These are phyloP conservation scores for Begonia masoniana DNA, from an alignment of 306 rosid genomes.

Conservation along the genomic window DNA sequence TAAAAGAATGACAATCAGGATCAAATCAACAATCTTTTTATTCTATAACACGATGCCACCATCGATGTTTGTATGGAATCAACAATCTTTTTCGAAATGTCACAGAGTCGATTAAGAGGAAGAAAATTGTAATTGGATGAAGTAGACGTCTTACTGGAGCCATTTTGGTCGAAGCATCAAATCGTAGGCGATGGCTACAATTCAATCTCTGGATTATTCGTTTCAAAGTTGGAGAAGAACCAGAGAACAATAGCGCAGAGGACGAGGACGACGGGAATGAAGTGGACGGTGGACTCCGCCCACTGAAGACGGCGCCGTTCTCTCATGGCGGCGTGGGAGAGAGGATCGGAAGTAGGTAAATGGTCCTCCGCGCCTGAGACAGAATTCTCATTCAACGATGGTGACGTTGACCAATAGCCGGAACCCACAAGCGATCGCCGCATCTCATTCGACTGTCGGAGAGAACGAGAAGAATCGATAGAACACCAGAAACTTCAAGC, in stretches of 20 bases:
- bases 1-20: too few species aligned
- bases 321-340: constrained; percentile 47
- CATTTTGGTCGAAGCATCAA: too few species aligned
- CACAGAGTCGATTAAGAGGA: too few species aligned
- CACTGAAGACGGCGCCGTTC: constrained; percentile 47
- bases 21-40: too few species aligned
- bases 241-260: constrained; percentile 80
- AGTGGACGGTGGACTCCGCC: constrained; percentile 56
- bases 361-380: constrained; percentile 17
- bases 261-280: constrained; percentile 62
- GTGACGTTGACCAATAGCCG: constrained; percentile 8
- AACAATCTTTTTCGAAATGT: too few species aligned
- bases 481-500: too few species aligned
- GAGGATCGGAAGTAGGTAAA: constrained; percentile 72
- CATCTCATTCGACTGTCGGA: constrained; percentile 17
- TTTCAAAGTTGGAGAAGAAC: constrained; percentile 60
- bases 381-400: constrained; percentile 22
- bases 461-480: not conserved
- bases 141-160: too few species aligned
- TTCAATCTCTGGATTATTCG: constrained; percentile 2
- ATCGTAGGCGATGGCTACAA: constrained; percentile 4
- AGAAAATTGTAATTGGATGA: too few species aligned
- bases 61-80: too few species aligned
- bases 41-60: too few species aligned
- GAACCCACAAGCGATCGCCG: constrained; percentile 23